phyloP scores from a whole-genome alignment of 2,329 filamentous ascomycete species.

The Myriangium duriaei region DNA sequence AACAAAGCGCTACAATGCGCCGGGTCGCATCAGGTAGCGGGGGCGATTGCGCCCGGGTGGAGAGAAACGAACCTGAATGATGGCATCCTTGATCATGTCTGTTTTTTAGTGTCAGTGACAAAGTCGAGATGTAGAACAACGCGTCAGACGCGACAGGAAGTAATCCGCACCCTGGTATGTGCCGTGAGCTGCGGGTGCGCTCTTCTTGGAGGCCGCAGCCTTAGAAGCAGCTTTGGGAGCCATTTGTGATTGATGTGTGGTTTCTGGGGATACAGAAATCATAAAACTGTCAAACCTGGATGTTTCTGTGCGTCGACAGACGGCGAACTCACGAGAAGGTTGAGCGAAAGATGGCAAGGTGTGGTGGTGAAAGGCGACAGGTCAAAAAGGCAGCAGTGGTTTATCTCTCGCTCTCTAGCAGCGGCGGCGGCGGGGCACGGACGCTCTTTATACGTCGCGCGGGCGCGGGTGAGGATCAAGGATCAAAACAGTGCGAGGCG shows the following conservation, averaged over 20 bases:
- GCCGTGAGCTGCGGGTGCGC: slow-evolving; percentile 42
- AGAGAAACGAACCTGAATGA: slow-evolving; percentile 50
- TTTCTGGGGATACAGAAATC: too few relatives aligned
- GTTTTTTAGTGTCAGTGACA: slow-evolving; percentile 40
- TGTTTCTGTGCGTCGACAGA: too few relatives aligned
- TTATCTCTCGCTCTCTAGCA: too few relatives aligned
- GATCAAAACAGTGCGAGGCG: not conserved
- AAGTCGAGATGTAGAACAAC: too few relatives aligned
- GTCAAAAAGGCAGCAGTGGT: too few relatives aligned
- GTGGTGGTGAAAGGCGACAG: too few relatives aligned
- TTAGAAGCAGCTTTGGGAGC: slow-evolving; percentile 49
- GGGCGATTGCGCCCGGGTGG: slow-evolving; percentile 18
- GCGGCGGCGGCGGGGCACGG: not conserved
- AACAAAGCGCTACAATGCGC: not conserved
- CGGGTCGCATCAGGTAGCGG: slow-evolving; percentile 4
- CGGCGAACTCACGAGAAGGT: too few relatives aligned
- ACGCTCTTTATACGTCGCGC: not conserved
- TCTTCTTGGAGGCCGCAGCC: slow-evolving; percentile 45
- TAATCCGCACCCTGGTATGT: slow-evolving; percentile 52
- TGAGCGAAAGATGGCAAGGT: too few relatives aligned
- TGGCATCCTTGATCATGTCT: slow-evolving; percentile 65
- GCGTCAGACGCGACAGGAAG: too few relatives aligned
- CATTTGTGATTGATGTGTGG: slow-evolving; percentile 36
- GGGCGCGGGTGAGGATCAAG: too few relatives aligned
- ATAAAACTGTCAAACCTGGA: too few relatives aligned